Base-by-base conservation (phyloP, 2,329 filamentous ascomycete species). In the Domatiomyces catenatus region DNA sequence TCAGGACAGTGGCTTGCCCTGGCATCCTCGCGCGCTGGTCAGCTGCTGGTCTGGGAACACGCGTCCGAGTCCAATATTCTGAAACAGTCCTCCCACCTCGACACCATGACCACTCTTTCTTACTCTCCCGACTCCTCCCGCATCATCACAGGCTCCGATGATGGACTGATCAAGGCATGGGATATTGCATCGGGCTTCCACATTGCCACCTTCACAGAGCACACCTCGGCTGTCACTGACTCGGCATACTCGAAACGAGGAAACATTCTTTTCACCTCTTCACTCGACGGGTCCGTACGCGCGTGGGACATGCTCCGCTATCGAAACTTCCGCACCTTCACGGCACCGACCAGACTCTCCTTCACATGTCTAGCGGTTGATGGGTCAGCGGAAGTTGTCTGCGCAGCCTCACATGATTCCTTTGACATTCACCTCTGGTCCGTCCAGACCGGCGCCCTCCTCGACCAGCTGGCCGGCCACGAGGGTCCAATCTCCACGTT, bases 341-440 rank as follows among this genome's bases (percentile, higher is more conserved):
- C 92, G 10, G 90, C 92, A 1, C 89, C 92, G 0, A 89, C 86
- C 28, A 77, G 90, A 50, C 71, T 96, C 22, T 93, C 89, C 0
- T 98, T 96, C 68, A 90, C 88, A 15, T 94, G 86, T 52, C 76
- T 98, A 65, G 88, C 92, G 1, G 88, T 96, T n/a, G 93, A 98
- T 59, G 89, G 92, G 0, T 94, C 88, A 56, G 92, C 92, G 49
- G 93, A 98, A 66, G 86, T 98, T 7, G 85, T 98, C 2, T 94
- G 90, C 53, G 92, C 92, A 8, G 92, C 90, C 2, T 96, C 90
- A 1, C 75, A 94, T 15, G 92, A 98, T 65, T 94, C 89, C 3
- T 96, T 95, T 58, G 90, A 96, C 62, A 86, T 98, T 48, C 89
- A 98, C 67, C 85, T 98, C 55, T 98, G 92, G 92, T 95, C 87